These are phyloP conservation scores for Cyclotella atomus DNA, from an alignment of 108 stramenopile genomes.

Conservation along the genomic window DNA sequence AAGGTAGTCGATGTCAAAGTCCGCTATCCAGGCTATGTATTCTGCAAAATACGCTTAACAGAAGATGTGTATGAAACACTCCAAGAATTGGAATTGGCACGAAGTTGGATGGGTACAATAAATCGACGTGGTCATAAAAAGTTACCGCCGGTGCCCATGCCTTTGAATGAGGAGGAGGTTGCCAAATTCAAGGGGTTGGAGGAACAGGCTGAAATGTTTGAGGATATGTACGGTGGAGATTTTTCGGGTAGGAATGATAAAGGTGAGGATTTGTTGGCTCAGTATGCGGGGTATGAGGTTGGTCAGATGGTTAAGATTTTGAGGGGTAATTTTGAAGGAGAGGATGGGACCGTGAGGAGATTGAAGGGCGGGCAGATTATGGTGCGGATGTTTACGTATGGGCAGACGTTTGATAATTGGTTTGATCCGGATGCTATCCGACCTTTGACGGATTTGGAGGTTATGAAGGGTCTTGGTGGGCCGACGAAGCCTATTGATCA, in stretches of 20 bases:
- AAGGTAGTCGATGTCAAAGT: conserved; percentile 85
- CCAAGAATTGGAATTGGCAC: conserved; percentile 71
- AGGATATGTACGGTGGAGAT: conserved; percentile 54
- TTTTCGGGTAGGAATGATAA: conserved; percentile 44
- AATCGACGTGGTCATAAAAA: conserved; percentile 78
- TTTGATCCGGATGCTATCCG: conserved; percentile 76
- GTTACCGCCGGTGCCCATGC: conserved; percentile 73
- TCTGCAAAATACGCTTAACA: conserved; percentile 74
- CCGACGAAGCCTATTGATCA: conserved; percentile 69
- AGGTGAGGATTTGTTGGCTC: conserved; percentile 63
- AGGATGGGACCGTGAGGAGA: conserved; percentile 76
- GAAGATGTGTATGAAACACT: conserved; percentile 74
- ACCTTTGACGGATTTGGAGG: conserved; percentile 68
- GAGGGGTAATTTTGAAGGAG: conserved; percentile 62
- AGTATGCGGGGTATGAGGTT: conserved; percentile 67
- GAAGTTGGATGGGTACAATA: conserved; percentile 89
- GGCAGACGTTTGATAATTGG: conserved; percentile 78
- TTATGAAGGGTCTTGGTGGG: conserved; percentile 68
- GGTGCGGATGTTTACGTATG: conserved; percentile 82
- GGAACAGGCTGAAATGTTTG: conserved; percentile 58
- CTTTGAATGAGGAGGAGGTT: conserved; percentile 78
- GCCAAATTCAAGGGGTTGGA: conserved; percentile 82
- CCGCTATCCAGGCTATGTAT: conserved; percentile 85
- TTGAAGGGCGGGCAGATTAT: conserved; percentile 77
- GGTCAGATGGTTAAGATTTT: conserved; percentile 86